These are phyloP conservation scores for Rhizophagus sp. DNA, from an alignment of 192 early-diverging fungal genomes.

Conservation along the genomic window DNA sequence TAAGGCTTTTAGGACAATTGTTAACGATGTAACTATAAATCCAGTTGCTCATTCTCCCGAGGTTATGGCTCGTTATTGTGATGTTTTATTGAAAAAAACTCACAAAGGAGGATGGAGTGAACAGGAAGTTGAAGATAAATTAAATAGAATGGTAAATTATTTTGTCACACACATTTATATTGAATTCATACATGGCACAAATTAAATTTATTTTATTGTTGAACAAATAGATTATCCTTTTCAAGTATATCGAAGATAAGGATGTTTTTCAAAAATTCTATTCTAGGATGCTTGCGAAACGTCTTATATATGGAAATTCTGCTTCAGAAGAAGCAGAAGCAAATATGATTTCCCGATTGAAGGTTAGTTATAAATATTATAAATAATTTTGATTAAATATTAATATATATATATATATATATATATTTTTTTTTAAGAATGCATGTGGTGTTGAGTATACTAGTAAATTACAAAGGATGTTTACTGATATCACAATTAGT, in stretches of 20 bases:
- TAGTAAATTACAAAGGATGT: slow-evolving; percentile 83
- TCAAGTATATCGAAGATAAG: slow-evolving; percentile 89
- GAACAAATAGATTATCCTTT: slow-evolving; percentile 58
- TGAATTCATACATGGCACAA: no score
- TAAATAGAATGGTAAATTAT: slow-evolving; percentile 55
- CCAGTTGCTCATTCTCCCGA: slow-evolving; percentile 64
- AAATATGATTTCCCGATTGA: slow-evolving; percentile 78
- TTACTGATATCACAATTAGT: slow-evolving; percentile 81
- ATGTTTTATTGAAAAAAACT: slow-evolving; percentile 69
- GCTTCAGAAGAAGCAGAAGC: slow-evolving; percentile 78
- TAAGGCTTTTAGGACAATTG: slow-evolving; percentile 75
- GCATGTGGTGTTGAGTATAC: slow-evolving; percentile 88
- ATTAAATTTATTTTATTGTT: neutral
- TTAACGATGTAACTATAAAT: slow-evolving; percentile 60
- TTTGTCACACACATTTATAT: neutral
- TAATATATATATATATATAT: neutral
- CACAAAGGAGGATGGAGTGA: slow-evolving; percentile 54
- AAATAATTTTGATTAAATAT: neutral
- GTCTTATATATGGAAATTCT: slow-evolving; percentile 73
- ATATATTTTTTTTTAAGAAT: slow-evolving; percentile 38
- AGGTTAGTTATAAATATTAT: slow-evolving; percentile 43
- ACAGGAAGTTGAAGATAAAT: slow-evolving; percentile 67
- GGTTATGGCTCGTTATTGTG: slow-evolving; percentile 81
- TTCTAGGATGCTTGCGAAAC: slow-evolving; percentile 76
- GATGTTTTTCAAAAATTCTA: slow-evolving; percentile 94